Base-by-base conservation (phyloP, 228 moss, liverwort and hornwort genomes). In the Sphagnum magellanicum region DNA sequence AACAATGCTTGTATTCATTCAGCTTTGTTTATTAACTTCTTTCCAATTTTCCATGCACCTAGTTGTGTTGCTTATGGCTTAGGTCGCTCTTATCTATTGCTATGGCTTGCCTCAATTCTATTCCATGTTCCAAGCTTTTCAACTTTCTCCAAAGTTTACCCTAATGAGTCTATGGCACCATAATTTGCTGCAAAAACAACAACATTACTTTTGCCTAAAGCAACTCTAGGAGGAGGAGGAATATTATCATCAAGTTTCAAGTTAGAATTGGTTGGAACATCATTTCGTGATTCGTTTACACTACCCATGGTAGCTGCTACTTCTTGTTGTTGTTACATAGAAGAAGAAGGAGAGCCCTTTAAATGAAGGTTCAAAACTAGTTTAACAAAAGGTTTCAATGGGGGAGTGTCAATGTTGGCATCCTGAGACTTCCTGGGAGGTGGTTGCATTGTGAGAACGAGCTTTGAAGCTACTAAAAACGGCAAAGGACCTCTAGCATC, bases 141-240 rank as follows among this genome's bases (percentile, higher is more conserved):
- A 48, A 87, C 92, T 65, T 81, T 83, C 71, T 90, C 88, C 50
- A 92, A 64, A 84, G 90, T 90, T 74, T 89, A 80, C 15, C 83
- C 87, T 68, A 90, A 65, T 15, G 89, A 84, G 50, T 82, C 74
- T 49, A 76, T 63, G 11, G 81, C 50, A 50, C 49, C 59, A 0
- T 81, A 15, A 47, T 74, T 46, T 10, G 51, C 32, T 32, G 1
- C 32, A 32, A 32, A 1, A 32, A 1, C 32, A 32, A 32, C 32
- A 32, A 32, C 32, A 32, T 32, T 32, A 32, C 1, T 32, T 32
- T 32, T 32, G 1, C 32, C 32, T 32, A 32, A 1, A 32, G 1
- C 0, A 32, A 32, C 32, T 32, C 32, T 32, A 32, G 32, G 32
- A 32, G 32, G 16, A 7, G 48, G 46, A 46, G 52, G 60, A 2